Conservation (phyloP, 148 eudicot genomes). For the Arctostaphylos glauca region DNA sequence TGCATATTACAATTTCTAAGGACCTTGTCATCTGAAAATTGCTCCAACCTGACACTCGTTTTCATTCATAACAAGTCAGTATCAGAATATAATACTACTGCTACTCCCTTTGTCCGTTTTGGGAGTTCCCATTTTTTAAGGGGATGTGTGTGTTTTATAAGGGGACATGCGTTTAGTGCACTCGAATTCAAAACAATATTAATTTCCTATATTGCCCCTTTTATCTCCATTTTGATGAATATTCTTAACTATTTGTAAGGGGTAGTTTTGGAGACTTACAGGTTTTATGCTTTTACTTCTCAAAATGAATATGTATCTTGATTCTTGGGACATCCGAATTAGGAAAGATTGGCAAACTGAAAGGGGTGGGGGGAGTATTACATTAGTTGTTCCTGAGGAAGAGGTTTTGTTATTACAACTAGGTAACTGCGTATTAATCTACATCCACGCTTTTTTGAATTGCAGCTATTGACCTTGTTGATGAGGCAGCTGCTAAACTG, state of each 20-base stretch:
- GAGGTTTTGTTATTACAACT: background rate
- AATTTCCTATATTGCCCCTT: background rate
- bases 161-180: background rate
- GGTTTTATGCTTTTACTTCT: background rate
- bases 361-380: background rate
- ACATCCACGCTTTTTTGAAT: background rate
- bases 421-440: background rate
- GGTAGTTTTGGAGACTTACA: background rate
- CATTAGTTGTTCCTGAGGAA: background rate
- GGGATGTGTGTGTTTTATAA: too few relatives aligned
- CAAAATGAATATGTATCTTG: background rate
- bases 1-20: background rate
- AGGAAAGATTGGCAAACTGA: background rate
- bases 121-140: too few relatives aligned
- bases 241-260: background rate
- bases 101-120: background rate
- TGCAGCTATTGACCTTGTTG: conserved; percentile 74
- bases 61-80: background rate
- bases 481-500: conserved; percentile 98
- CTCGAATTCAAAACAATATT: background rate
- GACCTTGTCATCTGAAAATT: background rate
- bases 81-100: background rate
- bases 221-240: background rate
- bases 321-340: background rate
- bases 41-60: background rate